A percentile compares a stretch with the other conserved stretches of the same genome.
phyloP scores from a whole-genome alignment of 257 asterid genomes.

The Thymus mandschuricus region DNA sequence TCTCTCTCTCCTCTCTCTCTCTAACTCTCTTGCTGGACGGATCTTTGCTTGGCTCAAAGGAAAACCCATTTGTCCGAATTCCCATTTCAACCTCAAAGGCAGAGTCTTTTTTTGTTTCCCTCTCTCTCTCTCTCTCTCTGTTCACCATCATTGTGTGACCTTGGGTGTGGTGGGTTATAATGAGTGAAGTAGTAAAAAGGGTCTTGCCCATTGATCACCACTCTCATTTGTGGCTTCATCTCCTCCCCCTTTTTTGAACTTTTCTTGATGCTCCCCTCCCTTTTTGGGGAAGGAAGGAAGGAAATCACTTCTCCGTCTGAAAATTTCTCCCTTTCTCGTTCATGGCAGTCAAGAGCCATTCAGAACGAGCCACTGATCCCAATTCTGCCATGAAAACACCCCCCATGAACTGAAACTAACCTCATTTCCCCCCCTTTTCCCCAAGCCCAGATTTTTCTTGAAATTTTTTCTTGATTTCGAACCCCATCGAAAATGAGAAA shows the following conservation, averaged over 20 bases:
- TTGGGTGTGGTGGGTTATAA: slow-evolving; percentile 62
- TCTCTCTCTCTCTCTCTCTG: slow-evolving; percentile 36
- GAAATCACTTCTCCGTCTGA: neutral
- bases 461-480: slow-evolving; percentile 37
- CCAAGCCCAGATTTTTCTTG: slow-evolving; percentile 34
- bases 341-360: slow-evolving; percentile 21
- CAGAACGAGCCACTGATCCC: slow-evolving; percentile 46
- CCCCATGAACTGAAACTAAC: slow-evolving; percentile 32
- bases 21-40: slow-evolving; percentile 36
- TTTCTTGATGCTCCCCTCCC: slow-evolving; percentile 23
- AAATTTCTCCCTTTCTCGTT: slow-evolving; percentile 19
- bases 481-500: slow-evolving; percentile 73
- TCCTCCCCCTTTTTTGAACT: slow-evolving; percentile 21
- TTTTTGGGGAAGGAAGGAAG: slow-evolving; percentile 12
- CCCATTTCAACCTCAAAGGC: slow-evolving; percentile 39
- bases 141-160: slow-evolving; percentile 52
- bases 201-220: slow-evolving; percentile 45
- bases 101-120: slow-evolving; percentile 18
- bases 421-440: slow-evolving; percentile 17
- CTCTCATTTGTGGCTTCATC: slow-evolving; percentile 47
- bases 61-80: slow-evolving; percentile 35
- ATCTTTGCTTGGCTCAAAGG: slow-evolving; percentile 38
- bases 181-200: slow-evolving; percentile 68
- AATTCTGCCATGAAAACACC: slow-evolving; percentile 44
- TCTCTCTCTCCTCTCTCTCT: slow-evolving; percentile 36